phyloP scores from a whole-genome alignment of 768 basidiomycete species.

The Amanita rubescens region DNA sequence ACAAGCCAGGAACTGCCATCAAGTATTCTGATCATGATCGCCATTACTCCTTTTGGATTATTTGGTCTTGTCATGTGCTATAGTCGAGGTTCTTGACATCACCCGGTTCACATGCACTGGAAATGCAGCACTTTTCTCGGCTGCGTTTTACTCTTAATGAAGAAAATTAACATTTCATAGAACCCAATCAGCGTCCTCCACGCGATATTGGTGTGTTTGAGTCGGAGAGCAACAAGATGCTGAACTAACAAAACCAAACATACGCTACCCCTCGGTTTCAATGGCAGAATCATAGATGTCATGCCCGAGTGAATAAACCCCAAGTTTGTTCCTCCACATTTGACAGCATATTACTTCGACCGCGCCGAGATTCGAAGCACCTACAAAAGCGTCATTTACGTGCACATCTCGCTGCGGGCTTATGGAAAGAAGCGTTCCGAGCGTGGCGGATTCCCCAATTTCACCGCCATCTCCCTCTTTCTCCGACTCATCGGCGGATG shows the following conservation, averaged over 20 bases:
- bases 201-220: not conserved
- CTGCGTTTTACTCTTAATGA: too few relatives aligned
- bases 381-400: not conserved
- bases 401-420: not conserved
- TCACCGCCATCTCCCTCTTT: constrained; percentile 17
- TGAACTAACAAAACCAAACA: constrained; percentile 2
- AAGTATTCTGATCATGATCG: not conserved
- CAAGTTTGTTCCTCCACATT: not conserved
- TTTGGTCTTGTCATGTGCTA: too few relatives aligned
- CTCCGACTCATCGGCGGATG: constrained; percentile 27
- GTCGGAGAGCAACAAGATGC: not conserved
- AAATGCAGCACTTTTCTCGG: too few relatives aligned
- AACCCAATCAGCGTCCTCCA: too few relatives aligned
- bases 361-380: not conserved
- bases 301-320: not conserved
- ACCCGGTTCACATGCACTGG: too few relatives aligned
- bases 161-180: too few relatives aligned
- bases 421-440: constrained; percentile 5
- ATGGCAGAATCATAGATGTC: constrained; percentile 1
- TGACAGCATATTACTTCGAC: not conserved
- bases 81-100: too few relatives aligned
- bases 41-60: not conserved
- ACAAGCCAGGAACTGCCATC: not conserved
- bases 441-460: constrained; percentile 6
- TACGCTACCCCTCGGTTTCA: not conserved